phyloP scores from a whole-genome alignment of 306 rosid genomes.

The Cucurbita moschata region DNA sequence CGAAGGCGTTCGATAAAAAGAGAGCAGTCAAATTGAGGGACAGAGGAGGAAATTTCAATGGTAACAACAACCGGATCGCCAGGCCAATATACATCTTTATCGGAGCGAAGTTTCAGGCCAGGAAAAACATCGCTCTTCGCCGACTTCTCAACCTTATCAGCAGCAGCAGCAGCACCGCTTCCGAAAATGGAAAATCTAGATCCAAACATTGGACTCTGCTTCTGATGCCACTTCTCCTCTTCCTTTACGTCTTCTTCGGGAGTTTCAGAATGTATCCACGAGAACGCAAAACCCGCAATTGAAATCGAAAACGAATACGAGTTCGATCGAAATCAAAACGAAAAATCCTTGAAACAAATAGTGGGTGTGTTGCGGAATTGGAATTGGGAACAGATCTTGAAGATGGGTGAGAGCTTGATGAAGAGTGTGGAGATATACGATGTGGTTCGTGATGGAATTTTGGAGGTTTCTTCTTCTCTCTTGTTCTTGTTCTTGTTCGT shows the following conservation, averaged over 20 bases:
- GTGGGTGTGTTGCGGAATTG: neutral
- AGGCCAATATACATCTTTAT: slow-evolving; percentile 71
- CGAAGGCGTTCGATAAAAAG: slow-evolving; percentile 67
- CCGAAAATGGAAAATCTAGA: slow-evolving; percentile 56
- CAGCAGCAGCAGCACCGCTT: slow-evolving; percentile 21
- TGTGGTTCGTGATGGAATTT: neutral
- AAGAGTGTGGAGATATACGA: neutral
- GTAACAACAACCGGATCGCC: slow-evolving; percentile 74
- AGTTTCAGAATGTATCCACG: neutral
- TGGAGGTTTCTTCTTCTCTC: neutral
- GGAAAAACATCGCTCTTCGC: slow-evolving; percentile 21
- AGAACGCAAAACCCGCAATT: too few relatives aligned
- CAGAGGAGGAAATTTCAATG: slow-evolving; percentile 42
- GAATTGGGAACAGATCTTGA: neutral
- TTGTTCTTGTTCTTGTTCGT: neutral
- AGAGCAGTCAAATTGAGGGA: slow-evolving; percentile 18
- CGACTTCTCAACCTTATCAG: slow-evolving; percentile 8
- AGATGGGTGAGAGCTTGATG: neutral
- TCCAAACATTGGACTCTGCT: slow-evolving; percentile 35
- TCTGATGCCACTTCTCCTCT: neutral
- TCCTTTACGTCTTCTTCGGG: neutral
- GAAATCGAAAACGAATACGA: neutral
- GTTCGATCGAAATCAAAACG: neutral
- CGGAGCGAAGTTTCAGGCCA: slow-evolving; percentile 51
- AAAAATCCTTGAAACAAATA: neutral